Base-by-base conservation (phyloP, 768 basidiomycete species). In the Pleurotus citrinopileatus region DNA sequence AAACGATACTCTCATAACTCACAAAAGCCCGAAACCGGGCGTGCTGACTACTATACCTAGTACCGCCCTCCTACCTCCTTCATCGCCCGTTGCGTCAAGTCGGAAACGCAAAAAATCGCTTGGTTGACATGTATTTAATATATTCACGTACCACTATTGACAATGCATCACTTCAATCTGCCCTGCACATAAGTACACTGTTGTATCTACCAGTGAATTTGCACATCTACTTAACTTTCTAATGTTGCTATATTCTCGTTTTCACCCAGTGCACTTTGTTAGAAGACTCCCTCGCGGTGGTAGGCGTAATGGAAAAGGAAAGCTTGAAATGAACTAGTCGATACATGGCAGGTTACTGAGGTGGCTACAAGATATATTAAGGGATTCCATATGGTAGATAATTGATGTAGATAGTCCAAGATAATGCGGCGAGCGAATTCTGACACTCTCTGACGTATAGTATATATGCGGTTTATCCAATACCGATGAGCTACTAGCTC, bases 71-170 rank as follows among this genome's bases (percentile, higher is more conserved):
- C n/a, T 19, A 20, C 32, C n/a, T 32, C n/a, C 34, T 23, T 44
- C 66, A 8, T 50, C 72, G 19, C 57, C 57, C 9, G 53, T 65
- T 19, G 38, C 67, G 17, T 62, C 66, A 29, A 77, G 80, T 23
- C 80, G 75, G 66, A 84, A 84, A 63, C 73, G 83, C 56, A 84
- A 82, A 70, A 82, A 80, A 61, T 71, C 72, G 6, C 55, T 73
- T 15, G 67, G 64, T 48, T 73, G 63, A 67, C 46, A 55, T 40
- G 12, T 13, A 19, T 15, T 7, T 40, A 7, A n/a, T 23, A 5
- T 37, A 19, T 37, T 40, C 22, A 45, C 29, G 15, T 46, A 17
- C n/a, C 23, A 36, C 19, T 34, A 25, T 8, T 45, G 23, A 20
- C 13, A 25, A 6, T 37, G 32, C 17, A 47, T 19, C 47, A 19